These are phyloP conservation scores for Trematosphaeria pertusa DNA, from an alignment of 2,329 filamentous ascomycete species.

Conservation along the genomic window DNA sequence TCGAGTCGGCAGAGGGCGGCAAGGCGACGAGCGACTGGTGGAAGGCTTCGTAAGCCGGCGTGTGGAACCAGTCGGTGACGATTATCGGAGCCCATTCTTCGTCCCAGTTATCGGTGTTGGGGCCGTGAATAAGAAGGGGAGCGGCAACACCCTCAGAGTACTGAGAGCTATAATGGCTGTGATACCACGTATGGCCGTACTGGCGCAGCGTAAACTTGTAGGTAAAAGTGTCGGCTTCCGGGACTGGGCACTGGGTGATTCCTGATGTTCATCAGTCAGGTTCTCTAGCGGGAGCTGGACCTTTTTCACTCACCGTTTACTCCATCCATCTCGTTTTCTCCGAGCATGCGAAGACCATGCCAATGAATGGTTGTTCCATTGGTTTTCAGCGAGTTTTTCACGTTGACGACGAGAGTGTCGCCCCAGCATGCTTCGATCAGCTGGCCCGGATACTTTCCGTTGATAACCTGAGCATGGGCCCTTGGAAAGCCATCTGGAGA, in stretches of 20 bases:
- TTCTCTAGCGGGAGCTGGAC: neutral
- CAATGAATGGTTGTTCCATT: slow-evolving; percentile 70
- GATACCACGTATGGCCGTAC: slow-evolving; percentile 45
- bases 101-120: slow-evolving; percentile 20
- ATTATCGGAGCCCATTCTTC: slow-evolving; percentile 26
- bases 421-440: slow-evolving; percentile 34
- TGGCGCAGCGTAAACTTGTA: slow-evolving; percentile 28
- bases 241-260: slow-evolving; percentile 50
- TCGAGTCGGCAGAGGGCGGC: slow-evolving; percentile 15
- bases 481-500: slow-evolving; percentile 29
- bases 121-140: slow-evolving; percentile 32
- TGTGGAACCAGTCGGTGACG: slow-evolving; percentile 29
- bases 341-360: slow-evolving; percentile 62
- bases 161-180: slow-evolving; percentile 49
- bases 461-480: slow-evolving; percentile 27
- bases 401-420: slow-evolving; percentile 34
- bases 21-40: slow-evolving; percentile 8
- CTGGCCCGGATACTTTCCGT: slow-evolving; percentile 28
- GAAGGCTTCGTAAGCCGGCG: slow-evolving; percentile 19
- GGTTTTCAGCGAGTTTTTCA: slow-evolving; percentile 59
- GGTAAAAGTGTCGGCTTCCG: slow-evolving; percentile 54
- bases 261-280: slow-evolving; percentile 23
- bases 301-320: slow-evolving; percentile 48
- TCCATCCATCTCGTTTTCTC: slow-evolving; percentile 63
- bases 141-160: slow-evolving; percentile 48